These are phyloP conservation scores for Microbotryum saponariae DNA, from an alignment of 1,284 basidiomycete genomes.

Conservation along the genomic window DNA sequence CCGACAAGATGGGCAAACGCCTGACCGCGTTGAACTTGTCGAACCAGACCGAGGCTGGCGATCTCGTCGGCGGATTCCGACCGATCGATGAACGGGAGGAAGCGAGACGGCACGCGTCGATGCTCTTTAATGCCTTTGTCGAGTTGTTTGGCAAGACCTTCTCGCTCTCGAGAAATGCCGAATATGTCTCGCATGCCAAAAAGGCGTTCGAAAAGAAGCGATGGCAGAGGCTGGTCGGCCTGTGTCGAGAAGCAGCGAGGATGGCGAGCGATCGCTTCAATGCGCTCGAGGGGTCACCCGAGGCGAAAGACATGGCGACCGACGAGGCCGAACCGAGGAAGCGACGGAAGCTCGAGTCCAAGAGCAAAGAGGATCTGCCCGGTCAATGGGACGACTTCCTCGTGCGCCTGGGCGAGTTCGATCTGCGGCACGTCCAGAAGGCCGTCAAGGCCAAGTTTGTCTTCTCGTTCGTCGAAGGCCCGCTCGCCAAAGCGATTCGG, in stretches of 20 bases:
- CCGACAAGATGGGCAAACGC: constrained; percentile 65
- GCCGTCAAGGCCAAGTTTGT: constrained; percentile 72
- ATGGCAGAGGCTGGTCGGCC: constrained; percentile 73
- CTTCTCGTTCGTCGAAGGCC: constrained; percentile 93
- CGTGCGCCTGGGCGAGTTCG: constrained; percentile 67
- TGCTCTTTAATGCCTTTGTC: constrained; percentile 68
- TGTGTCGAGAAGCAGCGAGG: constrained; percentile 65
- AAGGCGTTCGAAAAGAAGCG: constrained; percentile 74
- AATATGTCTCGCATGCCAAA: constrained; percentile 74
- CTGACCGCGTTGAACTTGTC: constrained; percentile 88
- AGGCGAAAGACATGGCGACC: constrained; percentile 37
- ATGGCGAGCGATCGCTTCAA: constrained; percentile 26
- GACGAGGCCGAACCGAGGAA: constrained; percentile 34
- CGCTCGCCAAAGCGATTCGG: constrained; percentile 82
- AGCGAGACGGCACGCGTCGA: constrained; percentile 56
- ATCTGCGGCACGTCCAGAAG: constrained; percentile 62
- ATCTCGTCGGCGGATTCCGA: constrained; percentile 91
- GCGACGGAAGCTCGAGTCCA: constrained; percentile 36
- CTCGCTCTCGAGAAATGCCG: constrained; percentile 79
- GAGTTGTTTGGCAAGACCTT: constrained; percentile 83
- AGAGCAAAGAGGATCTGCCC: constrained; percentile 40
- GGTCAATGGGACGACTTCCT: constrained; percentile 67
- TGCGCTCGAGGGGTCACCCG: constrained; percentile 32
- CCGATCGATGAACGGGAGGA: constrained; percentile 62
- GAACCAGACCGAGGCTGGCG: constrained; percentile 92